These are phyloP conservation scores for Xanthoconium stramineum DNA, from an alignment of 768 basidiomycete genomes.

Conservation along the genomic window DNA sequence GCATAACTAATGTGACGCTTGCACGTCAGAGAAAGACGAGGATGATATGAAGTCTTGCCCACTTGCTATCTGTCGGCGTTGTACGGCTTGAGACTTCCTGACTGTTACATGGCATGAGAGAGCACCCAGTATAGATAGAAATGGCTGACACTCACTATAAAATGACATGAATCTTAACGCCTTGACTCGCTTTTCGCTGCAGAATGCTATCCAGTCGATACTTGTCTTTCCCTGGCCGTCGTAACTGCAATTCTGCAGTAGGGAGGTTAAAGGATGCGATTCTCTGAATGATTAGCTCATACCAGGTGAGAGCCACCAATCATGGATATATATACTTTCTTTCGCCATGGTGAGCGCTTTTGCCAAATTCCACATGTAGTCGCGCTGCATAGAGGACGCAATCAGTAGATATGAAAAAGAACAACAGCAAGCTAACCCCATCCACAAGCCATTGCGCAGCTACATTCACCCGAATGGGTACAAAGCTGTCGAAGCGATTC, in stretches of 20 bases:
- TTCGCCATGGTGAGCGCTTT: slow-evolving; percentile 87
- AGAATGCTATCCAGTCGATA: slow-evolving; percentile 86
- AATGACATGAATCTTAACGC: slow-evolving; percentile 94
- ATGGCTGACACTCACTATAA: slow-evolving; percentile 62
- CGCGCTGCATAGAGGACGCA: slow-evolving; percentile 53
- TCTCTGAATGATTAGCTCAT: slow-evolving; percentile 7
- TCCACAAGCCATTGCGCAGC: slow-evolving; percentile 98
- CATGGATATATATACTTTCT: slow-evolving; percentile 90
- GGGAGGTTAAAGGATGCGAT: not conserved
- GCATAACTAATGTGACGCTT: slow-evolving; percentile 61
- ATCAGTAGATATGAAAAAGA: not conserved
- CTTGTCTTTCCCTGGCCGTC: slow-evolving; percentile 78
- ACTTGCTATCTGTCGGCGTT: slow-evolving; percentile 93
- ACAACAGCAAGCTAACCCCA: slow-evolving; percentile 56
- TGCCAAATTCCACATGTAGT: slow-evolving; percentile 98
- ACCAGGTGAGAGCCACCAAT: slow-evolving; percentile 98
- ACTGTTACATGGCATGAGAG: slow-evolving; percentile 42
- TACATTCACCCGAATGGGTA: slow-evolving; percentile 89
- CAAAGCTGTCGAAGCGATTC: slow-evolving; percentile 93
- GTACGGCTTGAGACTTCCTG: slow-evolving; percentile 95
- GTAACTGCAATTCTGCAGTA: slow-evolving; percentile 69
- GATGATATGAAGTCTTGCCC: slow-evolving; percentile 24
- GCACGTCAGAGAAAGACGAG: slow-evolving; percentile 4
- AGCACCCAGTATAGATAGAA: not conserved
- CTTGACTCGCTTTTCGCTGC: slow-evolving; percentile 89